phyloP scores from a whole-genome alignment of 78 protist genomes.

The Thecamonas trahens region DNA sequence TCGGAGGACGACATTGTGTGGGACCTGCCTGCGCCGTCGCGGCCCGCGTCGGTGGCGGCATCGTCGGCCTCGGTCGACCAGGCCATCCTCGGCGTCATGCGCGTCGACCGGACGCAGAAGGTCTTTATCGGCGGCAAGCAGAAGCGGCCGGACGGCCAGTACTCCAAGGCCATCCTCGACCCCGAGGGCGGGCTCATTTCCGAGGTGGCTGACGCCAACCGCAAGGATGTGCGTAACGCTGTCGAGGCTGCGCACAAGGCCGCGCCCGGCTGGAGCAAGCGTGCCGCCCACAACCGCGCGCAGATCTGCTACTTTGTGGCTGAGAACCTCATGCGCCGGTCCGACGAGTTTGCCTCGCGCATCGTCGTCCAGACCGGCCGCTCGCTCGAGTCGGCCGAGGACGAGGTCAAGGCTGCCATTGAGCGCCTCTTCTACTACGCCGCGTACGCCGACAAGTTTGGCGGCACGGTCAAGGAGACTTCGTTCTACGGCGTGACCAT shows the following conservation, averaged over 20 bases:
- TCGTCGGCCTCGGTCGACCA: too few species aligned
- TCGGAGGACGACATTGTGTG: too few species aligned
- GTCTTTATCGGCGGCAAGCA: constrained; percentile 9
- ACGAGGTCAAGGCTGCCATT: constrained; percentile 7
- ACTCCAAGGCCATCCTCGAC: neutral
- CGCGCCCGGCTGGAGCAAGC: constrained; percentile 5
- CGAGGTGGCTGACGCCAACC: constrained; percentile 15
- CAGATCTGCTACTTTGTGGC: constrained; percentile 20
- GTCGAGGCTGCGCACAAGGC: constrained; percentile 25
- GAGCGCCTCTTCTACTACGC: constrained; percentile 10
- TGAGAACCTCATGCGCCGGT: constrained; percentile 15
- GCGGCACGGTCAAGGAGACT: constrained; percentile 26
- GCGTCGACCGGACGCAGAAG: constrained; percentile 14
- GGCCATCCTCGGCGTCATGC: neutral
- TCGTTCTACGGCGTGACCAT: constrained; percentile 8
- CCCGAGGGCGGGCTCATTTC: neutral
- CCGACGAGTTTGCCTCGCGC: constrained; percentile 8
- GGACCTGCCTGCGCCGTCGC: too few species aligned
- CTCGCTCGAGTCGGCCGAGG: neutral
- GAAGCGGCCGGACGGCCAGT: neutral
- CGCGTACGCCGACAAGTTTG: constrained; percentile 28
- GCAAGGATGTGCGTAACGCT: constrained; percentile 25
- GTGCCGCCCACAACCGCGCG: constrained; percentile 10
- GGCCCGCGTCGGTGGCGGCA: too few species aligned
- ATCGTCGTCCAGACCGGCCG: neutral